Evolutionary conservation across 169 alveolate species (phyloP).

Genomic region (Plasmodium coatneyi): DNA sequence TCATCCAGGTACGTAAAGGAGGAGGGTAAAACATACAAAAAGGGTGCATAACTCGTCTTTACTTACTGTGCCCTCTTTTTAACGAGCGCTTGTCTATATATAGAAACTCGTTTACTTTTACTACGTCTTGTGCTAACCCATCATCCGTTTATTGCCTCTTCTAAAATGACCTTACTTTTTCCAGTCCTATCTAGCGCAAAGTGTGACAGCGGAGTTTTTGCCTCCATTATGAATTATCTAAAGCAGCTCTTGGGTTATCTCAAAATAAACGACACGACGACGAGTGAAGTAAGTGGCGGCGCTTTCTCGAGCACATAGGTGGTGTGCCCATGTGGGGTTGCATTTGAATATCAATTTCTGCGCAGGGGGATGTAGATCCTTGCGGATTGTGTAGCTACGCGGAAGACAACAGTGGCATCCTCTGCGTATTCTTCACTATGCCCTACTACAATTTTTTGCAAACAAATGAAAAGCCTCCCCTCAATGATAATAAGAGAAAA

Average conservation of each 20-base stretch:
- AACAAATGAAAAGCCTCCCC: background rate
- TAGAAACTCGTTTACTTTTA: background rate
- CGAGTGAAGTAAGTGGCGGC: constrained; percentile 38
- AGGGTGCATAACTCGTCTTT: background rate
- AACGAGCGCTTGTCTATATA: background rate
- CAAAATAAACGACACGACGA: constrained; percentile 37
- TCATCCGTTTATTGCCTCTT: background rate
- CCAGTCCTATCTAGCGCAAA: constrained; percentile 29
- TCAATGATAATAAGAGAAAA: background rate
- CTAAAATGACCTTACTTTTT: background rate
- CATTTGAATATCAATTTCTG: background rate
- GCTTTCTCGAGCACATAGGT: background rate
- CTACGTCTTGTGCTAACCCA: background rate
- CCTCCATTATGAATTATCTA: constrained; percentile 33
- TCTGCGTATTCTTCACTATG: background rate
- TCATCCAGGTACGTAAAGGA: constrained; percentile 51
- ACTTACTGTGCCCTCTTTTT: background rate
- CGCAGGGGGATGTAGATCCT: background rate
- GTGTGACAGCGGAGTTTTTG: constrained; percentile 26
- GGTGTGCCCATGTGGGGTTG: background rate
- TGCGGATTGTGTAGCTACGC: background rate
- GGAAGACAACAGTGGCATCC: background rate
- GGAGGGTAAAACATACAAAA: background rate
- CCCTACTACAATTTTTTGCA: background rate
- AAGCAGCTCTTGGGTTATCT: constrained; percentile 51